Evolutionary conservation across 2,329 filamentous ascomycete species (phyloP), one percentile per base, ranked within the genome.

Genomic region (Dactylonectria macrodidyma): DNA sequence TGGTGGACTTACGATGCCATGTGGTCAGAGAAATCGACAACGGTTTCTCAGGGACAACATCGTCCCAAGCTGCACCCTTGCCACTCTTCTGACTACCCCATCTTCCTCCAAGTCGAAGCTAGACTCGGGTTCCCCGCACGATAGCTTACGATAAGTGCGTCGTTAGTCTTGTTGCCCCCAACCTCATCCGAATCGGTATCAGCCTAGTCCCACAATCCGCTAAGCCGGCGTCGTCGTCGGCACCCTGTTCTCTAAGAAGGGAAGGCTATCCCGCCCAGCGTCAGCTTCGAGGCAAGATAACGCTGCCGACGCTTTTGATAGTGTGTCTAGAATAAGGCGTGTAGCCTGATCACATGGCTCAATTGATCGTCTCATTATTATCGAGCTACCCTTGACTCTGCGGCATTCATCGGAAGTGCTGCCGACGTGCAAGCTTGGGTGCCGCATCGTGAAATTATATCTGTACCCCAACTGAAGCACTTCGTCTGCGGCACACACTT

Each of bases 211-310:
- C 38, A 9, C 22, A 7, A 36, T 24, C 44, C 33, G 33, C 50
- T 44, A 16, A 38, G 61, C 36, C 36, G 26, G 12, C 6, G 26
- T 44, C 44, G 26, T 44, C 44, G 22, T 26, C 44, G 38, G 16
- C 33, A n/a, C 30, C 19, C 30, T 16, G 16, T 11, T 41, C 55
- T 57, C 50, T 63, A 26, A 59, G 55, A 68, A 41, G 63, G 68
- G 70, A 60, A 72, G 62, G 70, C 61, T 34, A 66, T 65, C 51
- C 60, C 68, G 70, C 36, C 61, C 44, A 55, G 58, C 36, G 26
- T 55, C 41, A 63, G 48, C 56, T 36, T 47, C 54, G 26, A 44
- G 46, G 30, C 33, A 22, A 46, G 62, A 65, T 65, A 48, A 56
- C 50, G 51, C 33, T 33, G 9, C 50, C 57, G 50, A 65, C 36